Evolutionary conservation across 306 rosid species (phyloP).

Genomic region (Castanea crenata): DNA sequence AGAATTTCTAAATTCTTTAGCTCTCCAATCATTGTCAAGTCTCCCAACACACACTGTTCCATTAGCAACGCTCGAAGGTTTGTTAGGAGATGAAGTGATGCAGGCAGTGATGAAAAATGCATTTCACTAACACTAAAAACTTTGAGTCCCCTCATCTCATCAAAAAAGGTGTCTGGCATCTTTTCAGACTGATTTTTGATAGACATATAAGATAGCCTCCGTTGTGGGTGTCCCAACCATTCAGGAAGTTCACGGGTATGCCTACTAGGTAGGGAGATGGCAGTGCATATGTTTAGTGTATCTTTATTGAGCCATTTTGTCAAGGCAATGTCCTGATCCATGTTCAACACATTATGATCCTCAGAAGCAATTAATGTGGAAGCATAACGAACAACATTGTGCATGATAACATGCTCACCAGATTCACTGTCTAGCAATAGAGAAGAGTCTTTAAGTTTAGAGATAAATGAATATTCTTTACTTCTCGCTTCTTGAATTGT

Average conservation of each 20-base stretch:
- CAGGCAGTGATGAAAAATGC: neutral
- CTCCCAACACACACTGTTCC: slow-evolving; percentile 17
- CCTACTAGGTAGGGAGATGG: slow-evolving; percentile 17
- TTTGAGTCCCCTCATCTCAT: slow-evolving; percentile 18
- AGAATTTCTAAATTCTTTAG: slow-evolving; percentile 20
- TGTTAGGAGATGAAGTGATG: slow-evolving; percentile 11
- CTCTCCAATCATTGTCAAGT: slow-evolving; percentile 24
- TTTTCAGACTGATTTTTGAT: neutral
- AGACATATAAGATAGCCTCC: slow-evolving; percentile 1
- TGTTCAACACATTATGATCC: neutral
- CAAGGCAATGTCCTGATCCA: neutral
- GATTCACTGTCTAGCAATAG: slow-evolving; percentile 16
- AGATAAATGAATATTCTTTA: neutral
- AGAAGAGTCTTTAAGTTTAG: slow-evolving; percentile 1
- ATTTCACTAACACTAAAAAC: slow-evolving; percentile 20
- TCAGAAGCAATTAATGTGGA: slow-evolving; percentile 18
- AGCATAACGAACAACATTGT: neutral
- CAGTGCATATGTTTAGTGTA: slow-evolving; percentile 8
- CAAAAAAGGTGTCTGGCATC: slow-evolving; percentile 9
- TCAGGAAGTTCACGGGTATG: neutral
- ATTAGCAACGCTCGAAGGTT: slow-evolving; percentile 31
- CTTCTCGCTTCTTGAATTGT: neutral
- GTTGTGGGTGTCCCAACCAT: neutral
- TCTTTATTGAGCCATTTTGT: slow-evolving; percentile 22
- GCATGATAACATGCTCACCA: slow-evolving; percentile 19